phyloP scores from a whole-genome alignment of 345 rosid genomes.

The Nasturtium officinale region DNA sequence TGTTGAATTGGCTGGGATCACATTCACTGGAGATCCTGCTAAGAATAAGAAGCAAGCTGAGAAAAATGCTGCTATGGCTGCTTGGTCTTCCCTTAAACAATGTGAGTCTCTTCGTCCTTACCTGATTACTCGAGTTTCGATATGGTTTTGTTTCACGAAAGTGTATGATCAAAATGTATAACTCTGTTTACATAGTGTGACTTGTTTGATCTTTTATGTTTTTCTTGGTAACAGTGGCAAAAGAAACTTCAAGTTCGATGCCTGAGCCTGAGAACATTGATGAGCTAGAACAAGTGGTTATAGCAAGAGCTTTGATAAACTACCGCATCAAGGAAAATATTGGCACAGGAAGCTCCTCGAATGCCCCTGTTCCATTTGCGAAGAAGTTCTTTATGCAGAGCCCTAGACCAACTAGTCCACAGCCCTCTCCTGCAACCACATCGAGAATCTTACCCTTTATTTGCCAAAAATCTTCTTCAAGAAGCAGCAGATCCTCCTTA shows the following conservation, averaged over 20 bases:
- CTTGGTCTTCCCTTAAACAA: conserved; percentile 93
- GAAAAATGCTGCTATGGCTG: conserved; percentile 99
- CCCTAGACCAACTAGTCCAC: conserved; percentile 92
- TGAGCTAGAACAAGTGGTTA: conserved; percentile 90
- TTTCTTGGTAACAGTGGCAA: conserved; percentile 66
- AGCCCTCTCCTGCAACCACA: conserved; percentile 61
- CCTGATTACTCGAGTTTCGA: neutral
- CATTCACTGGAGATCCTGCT: conserved; percentile 89
- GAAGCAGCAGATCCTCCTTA: conserved; percentile 56
- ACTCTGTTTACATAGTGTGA: neutral
- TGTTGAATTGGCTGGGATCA: conserved; percentile 89
- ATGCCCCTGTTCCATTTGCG: conserved; percentile 63
- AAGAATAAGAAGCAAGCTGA: conserved; percentile 99
- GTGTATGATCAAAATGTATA: neutral
- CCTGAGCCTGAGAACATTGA: conserved; percentile 80
- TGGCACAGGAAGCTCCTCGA: conserved; percentile 56
- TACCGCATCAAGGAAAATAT: conserved; percentile 82
- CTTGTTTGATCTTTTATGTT: conserved; percentile 32
- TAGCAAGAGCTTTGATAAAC: conserved; percentile 77
- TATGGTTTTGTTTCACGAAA: neutral
- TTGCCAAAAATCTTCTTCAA: conserved; percentile 61
- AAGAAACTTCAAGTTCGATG: conserved; percentile 80
- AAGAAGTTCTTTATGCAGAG: conserved; percentile 65
- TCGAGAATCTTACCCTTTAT: conserved; percentile 92
- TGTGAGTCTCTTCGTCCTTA: conserved; percentile 51